Evolutionary conservation across 2,329 filamentous ascomycete species (phyloP).

Genomic region (Claviceps maximensis): DNA sequence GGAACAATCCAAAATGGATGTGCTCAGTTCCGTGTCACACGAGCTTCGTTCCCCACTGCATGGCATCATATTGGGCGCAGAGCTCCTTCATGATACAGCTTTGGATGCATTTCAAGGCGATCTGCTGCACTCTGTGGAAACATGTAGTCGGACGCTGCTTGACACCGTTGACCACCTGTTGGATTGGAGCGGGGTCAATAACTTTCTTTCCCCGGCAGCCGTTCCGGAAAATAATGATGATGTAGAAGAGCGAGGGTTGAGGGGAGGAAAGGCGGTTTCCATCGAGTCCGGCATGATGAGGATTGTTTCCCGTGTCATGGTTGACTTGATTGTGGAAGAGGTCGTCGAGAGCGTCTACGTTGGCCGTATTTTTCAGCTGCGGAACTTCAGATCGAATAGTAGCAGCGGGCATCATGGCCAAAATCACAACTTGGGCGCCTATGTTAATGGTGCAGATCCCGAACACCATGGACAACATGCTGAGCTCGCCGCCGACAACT

Average conservation of each 20-base stretch:
- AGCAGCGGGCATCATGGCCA: neutral
- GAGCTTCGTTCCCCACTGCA: constrained; percentile 49
- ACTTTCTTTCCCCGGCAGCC: constrained; percentile 10
- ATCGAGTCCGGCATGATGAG: constrained; percentile 9
- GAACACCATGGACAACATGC: neutral
- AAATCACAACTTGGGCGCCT: neutral
- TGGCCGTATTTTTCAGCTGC: constrained; percentile 26
- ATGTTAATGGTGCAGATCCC: neutral
- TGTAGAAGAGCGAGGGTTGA: constrained; percentile 4
- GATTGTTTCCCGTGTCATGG: constrained; percentile 15
- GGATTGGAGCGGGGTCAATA: constrained; percentile 42
- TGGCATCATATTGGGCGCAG: constrained; percentile 41
- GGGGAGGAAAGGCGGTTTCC: constrained; percentile 1
- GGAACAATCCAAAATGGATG: constrained; percentile 40
- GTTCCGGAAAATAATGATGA: constrained; percentile 1
- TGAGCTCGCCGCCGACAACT: neutral
- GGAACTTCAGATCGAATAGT: neutral
- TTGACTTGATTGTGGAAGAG: constrained; percentile 31
- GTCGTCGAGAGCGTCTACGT: constrained; percentile 34
- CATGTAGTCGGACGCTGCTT: constrained; percentile 35
- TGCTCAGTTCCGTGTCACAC: constrained; percentile 47
- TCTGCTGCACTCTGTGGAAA: constrained; percentile 34
- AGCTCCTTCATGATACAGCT: constrained; percentile 38
- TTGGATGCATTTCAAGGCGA: constrained; percentile 33
- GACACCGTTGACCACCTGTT: constrained; percentile 42